Base-by-base conservation (phyloP, 169 alveolate genomes). In the Cryptosporidium muris region DNA sequence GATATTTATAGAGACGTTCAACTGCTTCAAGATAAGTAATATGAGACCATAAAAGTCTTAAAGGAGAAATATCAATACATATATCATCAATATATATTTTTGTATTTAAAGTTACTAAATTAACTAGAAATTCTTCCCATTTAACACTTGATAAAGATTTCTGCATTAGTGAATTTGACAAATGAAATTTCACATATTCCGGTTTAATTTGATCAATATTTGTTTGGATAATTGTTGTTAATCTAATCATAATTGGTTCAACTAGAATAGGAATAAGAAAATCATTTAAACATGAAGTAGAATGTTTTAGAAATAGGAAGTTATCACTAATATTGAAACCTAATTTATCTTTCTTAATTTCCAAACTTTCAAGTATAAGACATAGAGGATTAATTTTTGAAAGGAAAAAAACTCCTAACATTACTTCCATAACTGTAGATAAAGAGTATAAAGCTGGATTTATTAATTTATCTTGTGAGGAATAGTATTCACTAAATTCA, bases 211-310 rank as follows among this genome's bases (percentile, higher is more conserved):
- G 42, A 2, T 74, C 51, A n/a, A 49, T 16, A 36, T 74, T 74
- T 6, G 85, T 58, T 2, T 49, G 74, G 4, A 74, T 36, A 6
- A 74, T 63, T 45, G 85, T 74, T 11, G 60, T 48, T 9, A 74
- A 42, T 8, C 85, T 47, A 38, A 74, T 74, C 38, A 74, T 54
- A 40, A 74, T 58, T 9, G 85, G 85, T 11, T 74, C 85, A 5
- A 74, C n/a, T 25, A 74, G 37, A 16, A 74, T 47, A 37, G 85
- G 85, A 42, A 74, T 60, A 11, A 74, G 16, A 43, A 74, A 74
- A n/a, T 74, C 85, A 8, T 40, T 43, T 8, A 74, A 9, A 12
- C 85, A 74, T n/a, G 85, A n/a, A 60, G 54, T 74, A 4, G 85
- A 56, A 4, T 63, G 56, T 37, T 47, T 74, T 16, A 74, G 38